Base-by-base conservation (phyloP, 2,329 filamentous ascomycete genomes). In the Stachybotrys echinatus region DNA sequence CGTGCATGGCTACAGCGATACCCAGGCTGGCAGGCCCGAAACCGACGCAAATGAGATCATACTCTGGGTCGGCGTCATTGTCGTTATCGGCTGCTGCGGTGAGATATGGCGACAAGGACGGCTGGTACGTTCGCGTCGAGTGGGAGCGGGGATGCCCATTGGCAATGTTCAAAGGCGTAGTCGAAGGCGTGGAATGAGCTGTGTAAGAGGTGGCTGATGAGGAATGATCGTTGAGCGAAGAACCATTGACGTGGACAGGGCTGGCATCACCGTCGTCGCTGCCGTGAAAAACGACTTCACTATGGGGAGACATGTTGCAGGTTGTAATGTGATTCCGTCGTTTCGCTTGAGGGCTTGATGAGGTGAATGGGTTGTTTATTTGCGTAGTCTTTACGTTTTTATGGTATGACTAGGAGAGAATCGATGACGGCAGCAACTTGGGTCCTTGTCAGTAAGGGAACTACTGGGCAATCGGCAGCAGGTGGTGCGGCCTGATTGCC, bases 11-110 rank as follows among this genome's bases (percentile, higher is more conserved):
- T 50, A 96, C 87, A 14, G 89, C 92, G 54, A 97, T 87, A 18
- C 92, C 87, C 34, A 97, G 77, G 52, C 90, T 94, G 23, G 92
- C 92, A 19, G 92, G 92, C 7, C 92, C 92, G 64, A 97, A 97
- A 21, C 92, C 92, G 50, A 96, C 83, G 68, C 91, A 96, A 58
- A 97, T 75, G 48, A 97, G 75, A 67, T 97, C 92, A 65, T 92
- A 86, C 27, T 90, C 72, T 46, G 88, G 81, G 55, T 85, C 79
- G 48, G 77, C 66, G 27, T 34, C 17, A 10, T 40, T n/a, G n/a
- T n/a, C 38, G 38, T 20, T n/a, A 6, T 18, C 17, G 22, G 75
- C 69, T 3, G 79, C 75, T n/a, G 78, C 70, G 47, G 67, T 73
- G 17, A 87, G 70, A 47, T 61, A 58, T 17, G 52, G 54, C 2